Base-by-base conservation (phyloP, 2,329 filamentous ascomycete genomes). In the Ophiognomonia clavigignenti-juglandacearum region DNA sequence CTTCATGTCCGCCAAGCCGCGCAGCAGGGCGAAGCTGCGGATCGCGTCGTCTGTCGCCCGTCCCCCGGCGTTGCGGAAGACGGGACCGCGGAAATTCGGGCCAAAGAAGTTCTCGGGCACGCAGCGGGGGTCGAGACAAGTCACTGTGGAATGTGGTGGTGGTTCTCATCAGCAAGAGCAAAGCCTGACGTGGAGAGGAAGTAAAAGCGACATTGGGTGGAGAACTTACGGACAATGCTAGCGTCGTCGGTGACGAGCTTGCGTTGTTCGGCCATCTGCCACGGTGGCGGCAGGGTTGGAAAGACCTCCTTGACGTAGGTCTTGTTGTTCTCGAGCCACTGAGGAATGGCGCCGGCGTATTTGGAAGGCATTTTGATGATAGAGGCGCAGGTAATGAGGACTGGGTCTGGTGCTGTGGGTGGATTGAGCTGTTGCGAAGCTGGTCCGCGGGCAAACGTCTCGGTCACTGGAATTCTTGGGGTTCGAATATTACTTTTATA, bases 51-150 rank as follows among this genome's bases (percentile, higher is more conserved):
- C 40, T 4, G 45, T 51, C 6, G 40, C 48, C 4, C 48, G 40
- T 20, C 48, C 45, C 7, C 45, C 48, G 4, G 45, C 45, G 6
- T 51, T 51, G 20, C 45, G 48, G 11, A 48, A n/a, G 24, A 48
- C 45, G 6, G 19, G 20, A 19, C 48, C 45, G 37, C 26, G 36
- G 13, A 48, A 41, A 1, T 6, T 29, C 7, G 48, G 41, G 4
- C 48, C 48, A 20, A 51, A 51, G 37, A 48, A 51, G 11, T 23
- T 32, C 20, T 51, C 45, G 10, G 48, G 48, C n/a, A 48, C 40
- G 9, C 45, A 48, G 4, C 48, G 48, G 8, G 48, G 45, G 13
- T 48, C 48, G 14, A 48, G 20, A 13, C 48, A 48, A 8, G 48
- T 51, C 16, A 51, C 48, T 51, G 19, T 3, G 3, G 14, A 4